Base-by-base conservation (phyloP, 371 early-diverging fungal genomes). In the Apophysomyces variabilis region DNA sequence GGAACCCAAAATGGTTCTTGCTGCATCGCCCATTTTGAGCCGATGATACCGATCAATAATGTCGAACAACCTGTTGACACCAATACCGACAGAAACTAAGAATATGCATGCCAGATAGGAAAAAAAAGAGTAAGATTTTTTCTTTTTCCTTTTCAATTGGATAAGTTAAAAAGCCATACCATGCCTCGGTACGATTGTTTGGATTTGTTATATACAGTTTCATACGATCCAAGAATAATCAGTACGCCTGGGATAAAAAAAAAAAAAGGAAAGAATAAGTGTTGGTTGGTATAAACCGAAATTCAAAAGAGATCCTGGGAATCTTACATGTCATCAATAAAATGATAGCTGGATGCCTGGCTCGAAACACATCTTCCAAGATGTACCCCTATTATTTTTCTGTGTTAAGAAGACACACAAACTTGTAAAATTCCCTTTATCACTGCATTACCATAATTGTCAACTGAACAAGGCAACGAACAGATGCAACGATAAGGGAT, bases 1-100 rank as follows among this genome's bases (percentile, higher is more conserved):
- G 96, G 92, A 7, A 85, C 70, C 75, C 85, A 92, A 65, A 92
- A 89, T 0, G 93, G 92, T 11, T 79, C 66, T 61, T 91, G 87
- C n/a, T 86, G 85, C 78, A 96, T 89, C 13, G 95, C 90, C 71
- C 78, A 86, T 38, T 84, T 75, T 16, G 88, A 85, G 37, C 91
- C 90, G 67, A 91, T 71, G 13, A 89, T 75, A 38, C 85, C 86
- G 35, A 87, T 80, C 58, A 85, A 68, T 35, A 85, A 58, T 11
- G 85, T 83, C 4, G 84, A 79, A 61, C 73, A 72, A 5, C 69
- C 75, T 41, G 86, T 84, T 8, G 85, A 83, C 38, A 82, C 44
- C 8, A 84, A 64, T 5, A 84, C 85, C 4, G 85, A 71, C 5
- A 85, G 66, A 60, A 85, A 84, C 86, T 86, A 54, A 1, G 26